These are phyloP conservation scores for Helianthus annuus DNA, from an alignment of 129 eudicot species.

Conservation along the genomic window DNA sequence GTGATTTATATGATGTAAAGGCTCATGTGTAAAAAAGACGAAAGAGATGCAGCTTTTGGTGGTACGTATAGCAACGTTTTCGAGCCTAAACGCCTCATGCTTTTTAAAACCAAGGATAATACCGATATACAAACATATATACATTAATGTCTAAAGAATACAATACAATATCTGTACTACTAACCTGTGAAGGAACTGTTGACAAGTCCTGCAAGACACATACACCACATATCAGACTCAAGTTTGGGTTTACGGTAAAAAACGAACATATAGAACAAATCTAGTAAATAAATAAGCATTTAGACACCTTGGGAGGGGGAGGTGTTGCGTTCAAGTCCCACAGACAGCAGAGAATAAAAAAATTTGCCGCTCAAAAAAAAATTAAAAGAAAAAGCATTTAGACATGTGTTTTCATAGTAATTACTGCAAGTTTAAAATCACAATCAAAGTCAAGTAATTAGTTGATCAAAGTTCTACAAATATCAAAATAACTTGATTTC, in stretches of 20 bases:
- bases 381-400: too few species aligned
- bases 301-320: too few species aligned
- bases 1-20: too few species aligned
- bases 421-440: neutral
- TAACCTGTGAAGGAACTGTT: slow-evolving; percentile 67
- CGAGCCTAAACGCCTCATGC: too few species aligned
- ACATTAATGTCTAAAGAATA: neutral
- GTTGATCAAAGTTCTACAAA: neutral
- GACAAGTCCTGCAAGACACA: slow-evolving; percentile 58
- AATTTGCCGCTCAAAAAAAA: too few species aligned
- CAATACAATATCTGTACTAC: slow-evolving; percentile 15
- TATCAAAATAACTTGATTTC: neutral
- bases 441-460: neutral
- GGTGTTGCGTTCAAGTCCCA: too few species aligned
- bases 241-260: neutral
- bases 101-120: neutral
- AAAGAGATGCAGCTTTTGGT: too few species aligned
- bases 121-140: neutral
- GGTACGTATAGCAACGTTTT: too few species aligned
- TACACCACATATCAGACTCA: slow-evolving; percentile 22
- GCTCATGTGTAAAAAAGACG: too few species aligned
- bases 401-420: neutral
- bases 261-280: neutral
- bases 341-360: too few species aligned
- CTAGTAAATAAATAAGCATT: neutral